These are phyloP conservation scores for Clitoria ternatea DNA, from an alignment of 306 rosid species.

Conservation along the genomic window DNA sequence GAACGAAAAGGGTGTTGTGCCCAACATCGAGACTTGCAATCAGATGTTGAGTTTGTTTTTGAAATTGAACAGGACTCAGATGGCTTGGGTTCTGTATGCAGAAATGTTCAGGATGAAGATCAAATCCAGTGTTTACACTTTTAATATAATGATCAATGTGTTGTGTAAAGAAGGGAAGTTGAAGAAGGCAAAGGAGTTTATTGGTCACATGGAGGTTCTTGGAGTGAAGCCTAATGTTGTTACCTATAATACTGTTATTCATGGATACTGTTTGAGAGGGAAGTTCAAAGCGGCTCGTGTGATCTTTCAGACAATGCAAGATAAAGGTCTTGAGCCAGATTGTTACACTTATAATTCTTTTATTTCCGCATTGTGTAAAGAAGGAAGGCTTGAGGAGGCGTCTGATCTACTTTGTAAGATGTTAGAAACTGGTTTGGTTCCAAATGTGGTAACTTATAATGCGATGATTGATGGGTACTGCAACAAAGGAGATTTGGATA, in stretches of 20 bases:
- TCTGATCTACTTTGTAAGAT: slow-evolving; percentile 45
- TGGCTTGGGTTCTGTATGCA: slow-evolving; percentile 74
- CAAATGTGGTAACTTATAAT: slow-evolving; percentile 67
- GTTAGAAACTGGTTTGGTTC: slow-evolving; percentile 49
- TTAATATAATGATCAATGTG: slow-evolving; percentile 80
- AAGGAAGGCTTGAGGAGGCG: slow-evolving; percentile 60
- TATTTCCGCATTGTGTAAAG: slow-evolving; percentile 63
- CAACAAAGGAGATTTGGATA: slow-evolving; percentile 62
- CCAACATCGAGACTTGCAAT: slow-evolving; percentile 61
- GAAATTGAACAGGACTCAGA: slow-evolving; percentile 47
- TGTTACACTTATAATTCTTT: slow-evolving; percentile 61
- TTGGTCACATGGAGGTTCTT: slow-evolving; percentile 60
- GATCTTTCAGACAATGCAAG: slow-evolving; percentile 48
- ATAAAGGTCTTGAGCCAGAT: slow-evolving; percentile 61
- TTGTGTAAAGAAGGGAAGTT: slow-evolving; percentile 82
- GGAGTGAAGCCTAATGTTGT: slow-evolving; percentile 59
- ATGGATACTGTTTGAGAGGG: slow-evolving; percentile 56
- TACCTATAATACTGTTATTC: slow-evolving; percentile 71
- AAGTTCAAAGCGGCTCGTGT: slow-evolving; percentile 44
- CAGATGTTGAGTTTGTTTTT: slow-evolving; percentile 50
- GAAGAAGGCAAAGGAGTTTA: slow-evolving; percentile 69
- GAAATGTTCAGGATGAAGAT: slow-evolving; percentile 82
- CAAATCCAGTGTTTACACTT: slow-evolving; percentile 55
- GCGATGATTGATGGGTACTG: slow-evolving; percentile 74
- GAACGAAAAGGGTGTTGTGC: slow-evolving; percentile 43